A percentile compares a stretch with the other conserved stretches of the same genome.
phyloP scores from a whole-genome alignment of 352 stramenopile species.

The Pythium plurisporium region DNA sequence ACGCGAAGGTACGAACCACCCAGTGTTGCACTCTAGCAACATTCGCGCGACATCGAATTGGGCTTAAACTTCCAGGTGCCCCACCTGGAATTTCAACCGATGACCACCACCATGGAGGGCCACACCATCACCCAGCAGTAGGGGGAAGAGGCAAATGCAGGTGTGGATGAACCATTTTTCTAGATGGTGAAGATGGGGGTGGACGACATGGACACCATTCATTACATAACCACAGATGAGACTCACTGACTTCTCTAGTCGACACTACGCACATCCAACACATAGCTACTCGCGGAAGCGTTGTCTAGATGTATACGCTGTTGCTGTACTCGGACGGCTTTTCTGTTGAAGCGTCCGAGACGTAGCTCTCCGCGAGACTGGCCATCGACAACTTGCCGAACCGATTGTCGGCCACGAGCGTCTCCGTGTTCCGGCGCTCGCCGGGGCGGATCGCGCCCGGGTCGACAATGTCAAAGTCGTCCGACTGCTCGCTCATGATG shows the following conservation, averaged over 20 bases:
- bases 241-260: not conserved
- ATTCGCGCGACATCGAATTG: slow-evolving; percentile 15
- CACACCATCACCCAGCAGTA: too few species aligned
- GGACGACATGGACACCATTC: not conserved
- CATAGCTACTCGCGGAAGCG: too few species aligned
- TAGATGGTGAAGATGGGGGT: too few species aligned
- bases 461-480: slow-evolving; percentile 78
- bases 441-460: slow-evolving; percentile 46
- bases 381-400: slow-evolving; percentile 61
- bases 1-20: slow-evolving; percentile 15
- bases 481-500: slow-evolving; percentile 18
- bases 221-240: not conserved
- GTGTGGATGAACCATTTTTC: too few species aligned
- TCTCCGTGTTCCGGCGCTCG: slow-evolving; percentile 66
- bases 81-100: too few species aligned
- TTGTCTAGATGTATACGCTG: slow-evolving; percentile 23
- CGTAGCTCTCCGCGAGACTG: slow-evolving; percentile 14
- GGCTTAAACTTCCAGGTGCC: too few species aligned
- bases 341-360: slow-evolving; percentile 18
- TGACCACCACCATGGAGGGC: too few species aligned
- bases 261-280: not conserved
- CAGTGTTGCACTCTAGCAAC: not conserved
- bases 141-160: too few species aligned
- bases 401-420: slow-evolving; percentile 45
- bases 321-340: slow-evolving; percentile 14